phyloP scores from a whole-genome alignment of 495 filamentous ascomycete species.

The Aspergillus baeticus region DNA sequence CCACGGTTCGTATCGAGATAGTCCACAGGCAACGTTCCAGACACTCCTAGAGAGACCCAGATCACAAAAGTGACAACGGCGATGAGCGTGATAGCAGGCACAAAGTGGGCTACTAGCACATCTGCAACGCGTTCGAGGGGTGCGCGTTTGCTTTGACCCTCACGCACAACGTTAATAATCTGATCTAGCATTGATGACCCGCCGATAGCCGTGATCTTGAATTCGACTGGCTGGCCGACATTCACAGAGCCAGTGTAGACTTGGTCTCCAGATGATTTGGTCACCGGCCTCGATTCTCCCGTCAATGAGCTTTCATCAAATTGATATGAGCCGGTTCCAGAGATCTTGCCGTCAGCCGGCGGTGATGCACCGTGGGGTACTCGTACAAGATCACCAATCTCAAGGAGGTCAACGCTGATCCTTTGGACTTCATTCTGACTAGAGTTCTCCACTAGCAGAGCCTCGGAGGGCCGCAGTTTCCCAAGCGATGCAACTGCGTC shows the following conservation, averaged over 20 bases:
- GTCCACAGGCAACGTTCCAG: constrained; percentile 61
- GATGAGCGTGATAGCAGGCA: constrained; percentile 78
- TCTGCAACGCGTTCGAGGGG: constrained; percentile 87
- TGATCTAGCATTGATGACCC: constrained; percentile 89
- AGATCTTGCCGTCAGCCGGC: constrained; percentile 74
- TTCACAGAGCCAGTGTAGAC: constrained; percentile 90
- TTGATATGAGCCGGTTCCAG: constrained; percentile 56
- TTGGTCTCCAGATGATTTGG: constrained; percentile 66
- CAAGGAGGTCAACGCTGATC: constrained; percentile 71
- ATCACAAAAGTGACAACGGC: constrained; percentile 80
- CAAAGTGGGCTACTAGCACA: constrained; percentile 81
- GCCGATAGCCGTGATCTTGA: constrained; percentile 66
- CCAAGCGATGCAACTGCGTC: constrained; percentile 81
- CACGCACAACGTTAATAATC: constrained; percentile 84
- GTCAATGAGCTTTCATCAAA: constrained; percentile 93
- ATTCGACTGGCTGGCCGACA: constrained; percentile 64
- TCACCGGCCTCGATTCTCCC: constrained; percentile 77
- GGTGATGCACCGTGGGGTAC: constrained; percentile 80
- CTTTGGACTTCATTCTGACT: constrained; percentile 31
- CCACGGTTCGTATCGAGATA: constrained; percentile 67
- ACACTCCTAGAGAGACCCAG: constrained; percentile 76
- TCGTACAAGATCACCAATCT: constrained; percentile 76
- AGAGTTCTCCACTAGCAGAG: constrained; percentile 57
- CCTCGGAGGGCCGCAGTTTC: constrained; percentile 77
- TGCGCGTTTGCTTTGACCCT: constrained; percentile 85